A percentile compares a stretch with the other conserved stretches of the same genome.
Evolutionary conservation across 345 rosid species (phyloP).

Genomic region (Syzygium oleosum): DNA sequence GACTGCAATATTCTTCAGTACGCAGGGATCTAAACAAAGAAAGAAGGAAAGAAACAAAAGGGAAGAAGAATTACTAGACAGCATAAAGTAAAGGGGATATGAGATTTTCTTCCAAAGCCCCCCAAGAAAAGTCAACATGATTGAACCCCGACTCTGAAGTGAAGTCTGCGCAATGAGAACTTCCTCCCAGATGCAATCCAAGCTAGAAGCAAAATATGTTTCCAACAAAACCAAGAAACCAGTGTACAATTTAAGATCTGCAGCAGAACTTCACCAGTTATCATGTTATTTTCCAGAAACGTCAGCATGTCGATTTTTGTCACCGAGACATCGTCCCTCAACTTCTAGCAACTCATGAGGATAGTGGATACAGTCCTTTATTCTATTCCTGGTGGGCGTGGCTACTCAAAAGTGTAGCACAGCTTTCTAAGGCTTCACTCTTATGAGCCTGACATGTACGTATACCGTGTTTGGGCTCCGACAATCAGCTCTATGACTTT

Average conservation of each 20-base stretch:
- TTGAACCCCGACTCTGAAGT: neutral
- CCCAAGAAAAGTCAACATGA: neutral
- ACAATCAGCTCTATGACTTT: slow-evolving; percentile 76
- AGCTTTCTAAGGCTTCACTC: slow-evolving; percentile 5
- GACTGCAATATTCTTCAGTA: neutral
- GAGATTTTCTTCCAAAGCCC: neutral
- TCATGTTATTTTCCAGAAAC: neutral
- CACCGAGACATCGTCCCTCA: neutral
- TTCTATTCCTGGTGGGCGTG: neutral
- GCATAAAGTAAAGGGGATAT: neutral
- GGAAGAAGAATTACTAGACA: neutral
- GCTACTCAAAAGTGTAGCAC: neutral
- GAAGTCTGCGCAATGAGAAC: neutral
- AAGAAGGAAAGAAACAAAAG: neutral
- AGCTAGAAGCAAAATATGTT: neutral
- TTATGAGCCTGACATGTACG: slow-evolving; percentile 91
- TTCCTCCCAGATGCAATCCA: neutral
- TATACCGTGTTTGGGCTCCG: slow-evolving; percentile 91
- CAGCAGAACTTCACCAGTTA: neutral
- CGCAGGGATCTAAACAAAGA: neutral
- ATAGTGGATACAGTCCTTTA: neutral
- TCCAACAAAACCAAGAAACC: neutral
- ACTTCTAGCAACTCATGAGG: neutral
- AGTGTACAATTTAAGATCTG: neutral
- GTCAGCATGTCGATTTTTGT: neutral